Conservation (phyloP, 78 protist genomes). For the Monocercomonoides exilis region DNA sequence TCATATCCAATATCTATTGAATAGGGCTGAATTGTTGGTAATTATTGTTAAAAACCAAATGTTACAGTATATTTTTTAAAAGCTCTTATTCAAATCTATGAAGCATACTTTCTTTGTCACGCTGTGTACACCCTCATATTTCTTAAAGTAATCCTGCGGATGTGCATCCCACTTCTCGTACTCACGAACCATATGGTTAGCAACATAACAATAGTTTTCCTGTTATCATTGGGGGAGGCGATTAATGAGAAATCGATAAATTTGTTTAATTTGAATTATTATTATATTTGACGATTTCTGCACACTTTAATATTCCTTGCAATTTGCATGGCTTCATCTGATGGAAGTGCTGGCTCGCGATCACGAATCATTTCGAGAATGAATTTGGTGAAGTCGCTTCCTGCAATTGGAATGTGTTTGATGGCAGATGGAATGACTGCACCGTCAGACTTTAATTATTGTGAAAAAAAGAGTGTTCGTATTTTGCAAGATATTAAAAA, state of each 20-base stretch:
- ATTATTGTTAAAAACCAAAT: not conserved
- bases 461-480: not conserved
- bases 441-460: conserved; percentile 60
- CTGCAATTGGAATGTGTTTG: conserved; percentile 95
- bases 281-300: not conserved
- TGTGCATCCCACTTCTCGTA: conserved; percentile 79
- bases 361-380: conserved; percentile 88
- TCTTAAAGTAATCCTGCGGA: conserved; percentile 64
- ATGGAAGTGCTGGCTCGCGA: conserved; percentile 78
- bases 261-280: not conserved
- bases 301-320: conserved; percentile 31
- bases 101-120: conserved; percentile 53
- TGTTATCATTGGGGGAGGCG: not conserved
- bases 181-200: conserved; percentile 88
- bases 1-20: conserved; percentile 91
- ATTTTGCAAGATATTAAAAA: too few relatives aligned
- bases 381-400: conserved; percentile 89
- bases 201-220: conserved; percentile 82
- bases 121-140: conserved; percentile 7
- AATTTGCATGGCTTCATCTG: conserved; percentile 74
- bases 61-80: not conserved
- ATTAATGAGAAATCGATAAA: conserved; percentile 12
- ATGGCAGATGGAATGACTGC: conserved; percentile 89
- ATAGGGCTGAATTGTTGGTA: not conserved
- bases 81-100: not conserved